Conservation (phyloP, 371 early-diverging fungal species). For the Mucor plumbeus region DNA sequence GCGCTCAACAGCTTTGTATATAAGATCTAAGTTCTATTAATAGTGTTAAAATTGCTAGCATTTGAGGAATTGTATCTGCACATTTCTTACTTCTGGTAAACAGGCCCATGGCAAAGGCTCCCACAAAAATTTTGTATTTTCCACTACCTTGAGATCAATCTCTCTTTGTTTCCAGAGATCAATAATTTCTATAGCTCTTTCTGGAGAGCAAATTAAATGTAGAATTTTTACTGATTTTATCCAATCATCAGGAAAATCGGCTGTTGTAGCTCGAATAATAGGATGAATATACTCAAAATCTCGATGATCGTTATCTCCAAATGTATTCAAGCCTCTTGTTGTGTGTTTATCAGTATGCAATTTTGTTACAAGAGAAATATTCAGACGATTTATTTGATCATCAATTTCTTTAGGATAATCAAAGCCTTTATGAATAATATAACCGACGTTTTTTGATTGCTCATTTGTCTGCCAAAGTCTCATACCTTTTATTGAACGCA, state of each 20-base stretch:
- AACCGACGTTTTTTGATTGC: constrained; percentile 37
- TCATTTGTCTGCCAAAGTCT: constrained; percentile 39
- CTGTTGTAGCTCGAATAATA: constrained; percentile 43
- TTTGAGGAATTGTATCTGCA: too few relatives aligned
- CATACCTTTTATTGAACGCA: constrained; percentile 36
- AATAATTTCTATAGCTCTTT: constrained; percentile 43
- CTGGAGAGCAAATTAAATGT: constrained; percentile 49
- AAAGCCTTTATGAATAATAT: constrained; percentile 47
- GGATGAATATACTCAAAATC: constrained; percentile 54
- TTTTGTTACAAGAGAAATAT: constrained; percentile 31
- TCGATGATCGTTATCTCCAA: constrained; percentile 50
- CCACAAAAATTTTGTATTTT: constrained; percentile 42
- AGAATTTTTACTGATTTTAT: constrained; percentile 34
- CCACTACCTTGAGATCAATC: not conserved
- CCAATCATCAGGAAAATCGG: constrained; percentile 49
- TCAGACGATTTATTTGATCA: constrained; percentile 30
- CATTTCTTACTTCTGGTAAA: constrained; percentile 35
- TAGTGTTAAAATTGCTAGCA: too few relatives aligned
- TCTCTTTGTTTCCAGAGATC: constrained; percentile 39
- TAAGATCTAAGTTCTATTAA: constrained; percentile 12
- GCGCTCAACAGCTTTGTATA: constrained; percentile 15
- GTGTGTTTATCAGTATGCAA: constrained; percentile 43
- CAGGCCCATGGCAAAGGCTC: constrained; percentile 55
- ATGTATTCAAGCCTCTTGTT: constrained; percentile 48
- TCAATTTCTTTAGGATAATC: constrained; percentile 40